Base-by-base conservation (phyloP, 2,329 filamentous ascomycete genomes). In the Cercospora citrullina region DNA sequence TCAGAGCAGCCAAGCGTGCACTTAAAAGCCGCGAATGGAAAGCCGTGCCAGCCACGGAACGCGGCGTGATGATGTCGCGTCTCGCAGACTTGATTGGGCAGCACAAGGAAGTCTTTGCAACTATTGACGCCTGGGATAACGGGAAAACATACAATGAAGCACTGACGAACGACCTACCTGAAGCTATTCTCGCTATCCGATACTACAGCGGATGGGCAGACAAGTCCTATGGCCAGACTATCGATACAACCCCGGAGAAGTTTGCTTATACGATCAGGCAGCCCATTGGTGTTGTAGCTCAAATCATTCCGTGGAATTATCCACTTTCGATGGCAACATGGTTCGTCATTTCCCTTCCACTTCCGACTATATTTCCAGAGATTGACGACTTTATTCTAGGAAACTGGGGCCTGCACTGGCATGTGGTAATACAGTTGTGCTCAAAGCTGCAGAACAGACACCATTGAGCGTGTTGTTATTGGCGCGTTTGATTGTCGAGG, bases 301-400 rank as follows among this genome's bases (percentile, higher is more conserved):
- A 94, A 61, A 92, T 96, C 69, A 93, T 91, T 6, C 92, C 93
- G 79, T 87, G 68, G 71, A 73, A 73, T 36, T 36, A 36, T 36
- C 33, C 33, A 14, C 33, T 36, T 36, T 36, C 33, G 12, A 36
- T 36, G 33, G 33, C 33, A 36, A 36, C 33, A 36, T 36, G 33
- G 33, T 36, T 36, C 12, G 33, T 36, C 4, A 36, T 36, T 14
- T 36, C 33, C 12, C 12, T 16, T 5, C 33, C 33, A 14, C 12
- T 14, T 5, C 12, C 33, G 12, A 36, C 10, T 14, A 16, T 14
- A 6, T 36, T 36, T 36, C 33, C 12, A 36, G 33, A 36, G 12
- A 36, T 16, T 36, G 2, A 36, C 33, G 33, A 14, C 3, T 33
- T 14, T 33, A 10, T 14, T 33, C 31, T 1, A 36, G 33, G 33